Conservation (phyloP, 1,284 basidiomycete genomes). For the Rhodotorula mucilaginosa region DNA sequence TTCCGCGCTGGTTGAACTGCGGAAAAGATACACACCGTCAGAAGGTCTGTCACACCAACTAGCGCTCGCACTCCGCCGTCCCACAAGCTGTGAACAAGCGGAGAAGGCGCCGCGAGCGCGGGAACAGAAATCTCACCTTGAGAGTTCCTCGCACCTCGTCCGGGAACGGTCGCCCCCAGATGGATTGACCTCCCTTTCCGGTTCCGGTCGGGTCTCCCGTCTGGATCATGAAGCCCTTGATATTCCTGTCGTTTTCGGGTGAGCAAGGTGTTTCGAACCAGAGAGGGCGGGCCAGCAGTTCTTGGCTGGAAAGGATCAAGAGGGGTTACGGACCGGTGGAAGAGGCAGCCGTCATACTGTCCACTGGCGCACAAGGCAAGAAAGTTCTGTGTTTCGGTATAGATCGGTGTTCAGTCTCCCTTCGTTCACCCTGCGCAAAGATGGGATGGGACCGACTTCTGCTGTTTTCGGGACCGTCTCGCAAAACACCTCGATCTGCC, state of each 20-base stretch:
- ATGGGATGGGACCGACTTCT: slow-evolving; percentile 66
- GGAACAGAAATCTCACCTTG: slow-evolving; percentile 60
- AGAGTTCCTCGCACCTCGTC: slow-evolving; percentile 89
- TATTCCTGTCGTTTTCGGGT: slow-evolving; percentile 59
- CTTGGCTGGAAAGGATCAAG: neutral
- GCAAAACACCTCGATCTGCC: slow-evolving; percentile 91
- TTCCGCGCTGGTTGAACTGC: slow-evolving; percentile 89
- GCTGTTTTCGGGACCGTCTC: slow-evolving; percentile 91
- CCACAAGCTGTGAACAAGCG: no score
- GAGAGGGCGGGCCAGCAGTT: neutral
- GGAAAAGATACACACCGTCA: neutral
- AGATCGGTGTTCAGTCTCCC: neutral
- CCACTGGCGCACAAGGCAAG: slow-evolving; percentile 86
- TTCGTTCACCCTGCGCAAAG: neutral
- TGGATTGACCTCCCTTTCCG: slow-evolving; percentile 55
- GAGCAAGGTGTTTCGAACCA: neutral
- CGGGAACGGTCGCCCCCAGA: slow-evolving; percentile 71
- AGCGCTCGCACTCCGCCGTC: neutral
- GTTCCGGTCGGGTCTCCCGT: slow-evolving; percentile 51
- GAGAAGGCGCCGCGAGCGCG: neutral
- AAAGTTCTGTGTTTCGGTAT: slow-evolving; percentile 69
- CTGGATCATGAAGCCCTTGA: slow-evolving; percentile 86
- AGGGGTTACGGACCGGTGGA: slow-evolving; percentile 61
- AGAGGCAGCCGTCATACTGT: slow-evolving; percentile 80
- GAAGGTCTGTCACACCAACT: neutral